Conservation (phyloP, 1,284 basidiomycete species). For the Ganoderma lucidum region DNA sequence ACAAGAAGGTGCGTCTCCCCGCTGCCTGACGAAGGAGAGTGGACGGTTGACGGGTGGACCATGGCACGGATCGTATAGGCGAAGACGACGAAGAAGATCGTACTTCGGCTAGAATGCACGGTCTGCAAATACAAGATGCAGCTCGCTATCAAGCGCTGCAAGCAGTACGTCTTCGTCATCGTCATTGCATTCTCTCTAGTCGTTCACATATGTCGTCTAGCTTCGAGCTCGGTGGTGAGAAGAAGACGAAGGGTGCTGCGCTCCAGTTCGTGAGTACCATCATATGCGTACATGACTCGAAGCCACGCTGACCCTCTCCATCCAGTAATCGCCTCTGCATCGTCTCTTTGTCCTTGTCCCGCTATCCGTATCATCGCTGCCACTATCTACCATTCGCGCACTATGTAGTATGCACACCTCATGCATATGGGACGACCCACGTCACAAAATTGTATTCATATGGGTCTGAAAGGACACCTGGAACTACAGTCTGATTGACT, state of each 20-base stretch:
- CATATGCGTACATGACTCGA: background rate
- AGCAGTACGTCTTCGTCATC: slow-evolving; percentile 76
- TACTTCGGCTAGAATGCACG: slow-evolving; percentile 97
- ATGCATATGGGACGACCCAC: slow-evolving; percentile 34
- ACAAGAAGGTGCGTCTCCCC: slow-evolving; percentile 86
- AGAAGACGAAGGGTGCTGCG: slow-evolving; percentile 98
- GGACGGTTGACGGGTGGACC: slow-evolving; percentile 60
- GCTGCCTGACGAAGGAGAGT: slow-evolving; percentile 70
- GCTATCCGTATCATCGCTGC: slow-evolving; percentile 23
- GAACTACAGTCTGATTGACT: slow-evolving; percentile 17
- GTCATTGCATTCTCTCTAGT: background rate
- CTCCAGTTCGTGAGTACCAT: slow-evolving; percentile 82
- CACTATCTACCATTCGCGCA: slow-evolving; percentile 26
- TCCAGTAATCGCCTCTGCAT: slow-evolving; percentile 38
- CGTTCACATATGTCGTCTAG: slow-evolving; percentile 45
- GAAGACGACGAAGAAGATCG: slow-evolving; percentile 99
- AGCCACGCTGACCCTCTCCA: background rate
- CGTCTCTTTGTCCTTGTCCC: slow-evolving; percentile 27
- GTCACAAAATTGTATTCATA: slow-evolving; percentile 35
- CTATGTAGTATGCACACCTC: slow-evolving; percentile 35
- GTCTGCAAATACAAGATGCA: slow-evolving; percentile 99
- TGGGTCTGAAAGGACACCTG: slow-evolving; percentile 30
- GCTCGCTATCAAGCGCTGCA: slow-evolving; percentile 97
- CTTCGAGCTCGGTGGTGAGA: slow-evolving; percentile 99
- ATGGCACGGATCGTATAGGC: slow-evolving; percentile 55